These are phyloP conservation scores for Chenopodium album DNA, from an alignment of 148 eudicot genomes.

Conservation along the genomic window DNA sequence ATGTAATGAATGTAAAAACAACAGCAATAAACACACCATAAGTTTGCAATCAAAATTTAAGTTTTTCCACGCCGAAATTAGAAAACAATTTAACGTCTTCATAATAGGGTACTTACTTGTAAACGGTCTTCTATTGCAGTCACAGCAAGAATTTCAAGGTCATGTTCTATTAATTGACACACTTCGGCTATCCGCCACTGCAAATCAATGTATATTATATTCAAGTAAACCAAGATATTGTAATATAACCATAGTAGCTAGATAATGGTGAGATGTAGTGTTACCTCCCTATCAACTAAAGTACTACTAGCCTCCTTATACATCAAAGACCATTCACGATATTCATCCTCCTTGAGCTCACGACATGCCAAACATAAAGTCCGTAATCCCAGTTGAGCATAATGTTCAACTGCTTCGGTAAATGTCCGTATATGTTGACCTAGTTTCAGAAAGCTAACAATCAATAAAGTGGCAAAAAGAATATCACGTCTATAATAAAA, in stretches of 20 bases:
- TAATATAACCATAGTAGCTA: not conserved
- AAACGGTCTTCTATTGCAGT: constrained; percentile 95
- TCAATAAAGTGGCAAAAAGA: constrained; percentile 3
- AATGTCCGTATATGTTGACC: constrained; percentile 73
- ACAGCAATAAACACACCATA: constrained; percentile 2
- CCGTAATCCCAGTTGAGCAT: constrained; percentile 91
- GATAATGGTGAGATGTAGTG: constrained; percentile 12
- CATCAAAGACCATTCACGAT: constrained; percentile 79
- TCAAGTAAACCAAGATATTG: not conserved
- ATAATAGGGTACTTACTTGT: constrained; percentile 48
- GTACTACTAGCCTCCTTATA: constrained; percentile 94
- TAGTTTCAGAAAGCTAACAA: constrained; percentile 27
- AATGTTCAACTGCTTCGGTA: constrained; percentile 84
- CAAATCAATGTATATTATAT: constrained; percentile 23
- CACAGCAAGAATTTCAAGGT: constrained; percentile 85
- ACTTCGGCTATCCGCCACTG: constrained; percentile 98
- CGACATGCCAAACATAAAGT: constrained; percentile 96
- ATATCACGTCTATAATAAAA: not conserved
- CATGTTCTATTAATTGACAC: constrained; percentile 83
- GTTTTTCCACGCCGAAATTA: not conserved
- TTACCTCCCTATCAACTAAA: constrained; percentile 93
- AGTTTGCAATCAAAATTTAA: not conserved
- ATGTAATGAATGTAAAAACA: not conserved
- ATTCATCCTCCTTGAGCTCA: constrained; percentile 79
- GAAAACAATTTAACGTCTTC: not conserved